Base-by-base conservation (phyloP, 2,329 filamentous ascomycete genomes). In the Trichoderma koningii region DNA sequence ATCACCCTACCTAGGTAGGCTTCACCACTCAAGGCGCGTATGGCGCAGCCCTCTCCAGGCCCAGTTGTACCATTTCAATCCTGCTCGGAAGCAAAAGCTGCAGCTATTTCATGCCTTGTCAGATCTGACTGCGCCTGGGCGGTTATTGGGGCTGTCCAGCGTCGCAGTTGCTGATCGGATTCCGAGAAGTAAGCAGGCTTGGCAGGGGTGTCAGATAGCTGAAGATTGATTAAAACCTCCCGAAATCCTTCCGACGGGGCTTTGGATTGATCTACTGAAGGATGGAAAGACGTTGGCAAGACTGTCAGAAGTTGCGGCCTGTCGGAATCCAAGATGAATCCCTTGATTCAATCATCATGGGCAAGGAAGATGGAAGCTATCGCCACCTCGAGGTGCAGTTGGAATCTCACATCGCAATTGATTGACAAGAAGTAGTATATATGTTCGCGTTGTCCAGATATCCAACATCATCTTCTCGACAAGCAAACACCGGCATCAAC, bases 181-280 rank as follows among this genome's bases (percentile, higher is more conserved):
- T 53, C 51, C 51, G 51, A 53, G 51, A 38, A 38, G 14, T 38
- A 53, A 53, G 51, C 51, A 53, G 38, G 1, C 34, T 38, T 38
- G 12, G 34, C 34, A 38, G 12, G 42, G 42, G 9, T n/a, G 17
- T 15, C 10, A 28, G 14, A 26, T 6, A 23, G 26, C 45, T 34
- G n/a, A 59, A 30, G 26, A 51, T 17, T 38, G 34, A 38, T 34
- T 6, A 59, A 59, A 57, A 59, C 55, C 42, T 34, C 42, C 42
- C 41, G 30, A 59, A 34, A 59, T 47, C 30, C 42, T 47, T 42
- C 38, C 45, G 42, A 48, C 1, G 10, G 26, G 15, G 34, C 34
- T 15, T 59, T 42, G 42, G 26, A 21, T 34, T 17, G n/a, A 63
- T 10, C 28, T 6, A 14, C 19, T 45, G 44, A 7, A 53, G 48